Evolutionary conservation across 1,139 yeast species (phyloP).

Genomic region (Kodamaea fungicola): DNA sequence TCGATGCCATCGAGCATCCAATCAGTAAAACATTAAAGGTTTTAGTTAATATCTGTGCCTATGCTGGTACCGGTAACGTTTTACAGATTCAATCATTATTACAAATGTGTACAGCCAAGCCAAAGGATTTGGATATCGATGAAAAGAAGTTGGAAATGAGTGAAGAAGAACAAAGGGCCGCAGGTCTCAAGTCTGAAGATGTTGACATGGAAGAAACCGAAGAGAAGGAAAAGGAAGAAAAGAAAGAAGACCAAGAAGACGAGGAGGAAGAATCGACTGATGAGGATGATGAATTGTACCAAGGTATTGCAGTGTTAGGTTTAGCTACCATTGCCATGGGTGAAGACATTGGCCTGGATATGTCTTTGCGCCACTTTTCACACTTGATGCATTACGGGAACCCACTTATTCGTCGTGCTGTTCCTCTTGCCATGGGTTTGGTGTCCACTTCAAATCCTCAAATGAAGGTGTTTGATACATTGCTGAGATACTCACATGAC

Average conservation of each 20-base stretch:
- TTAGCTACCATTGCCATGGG: slow-evolving; percentile 96
- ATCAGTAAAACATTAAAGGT: slow-evolving; percentile 87
- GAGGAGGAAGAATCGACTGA: slow-evolving; percentile 25
- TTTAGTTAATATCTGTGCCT: slow-evolving; percentile 88
- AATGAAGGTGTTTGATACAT: slow-evolving; percentile 94
- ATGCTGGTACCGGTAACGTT: slow-evolving; percentile 97
- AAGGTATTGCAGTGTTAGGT: slow-evolving; percentile 92
- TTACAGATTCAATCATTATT: slow-evolving; percentile 88
- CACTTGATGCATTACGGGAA: slow-evolving; percentile 98
- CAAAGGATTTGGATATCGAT: slow-evolving; percentile 31
- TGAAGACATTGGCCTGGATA: slow-evolving; percentile 96
- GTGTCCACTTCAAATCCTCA: slow-evolving; percentile 93
- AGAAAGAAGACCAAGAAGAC: slow-evolving; percentile 13
- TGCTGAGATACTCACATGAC: slow-evolving; percentile 95
- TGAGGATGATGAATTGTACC: slow-evolving; percentile 60
- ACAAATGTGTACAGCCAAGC: slow-evolving; percentile 77
- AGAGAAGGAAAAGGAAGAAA: slow-evolving; percentile 11
- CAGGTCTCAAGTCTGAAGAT: slow-evolving; percentile 8
- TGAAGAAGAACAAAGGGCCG: slow-evolving; percentile 31
- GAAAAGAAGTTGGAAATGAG: slow-evolving; percentile 35
- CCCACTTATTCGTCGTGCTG: slow-evolving; percentile 86
- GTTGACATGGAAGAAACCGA: slow-evolving; percentile 11
- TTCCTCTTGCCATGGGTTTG: slow-evolving; percentile 96
- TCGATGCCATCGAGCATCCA: slow-evolving; percentile 94
- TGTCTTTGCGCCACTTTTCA: slow-evolving; percentile 95